phyloP scores from a whole-genome alignment of 352 stramenopile genomes.

The Pythium vanterpoolii region DNA sequence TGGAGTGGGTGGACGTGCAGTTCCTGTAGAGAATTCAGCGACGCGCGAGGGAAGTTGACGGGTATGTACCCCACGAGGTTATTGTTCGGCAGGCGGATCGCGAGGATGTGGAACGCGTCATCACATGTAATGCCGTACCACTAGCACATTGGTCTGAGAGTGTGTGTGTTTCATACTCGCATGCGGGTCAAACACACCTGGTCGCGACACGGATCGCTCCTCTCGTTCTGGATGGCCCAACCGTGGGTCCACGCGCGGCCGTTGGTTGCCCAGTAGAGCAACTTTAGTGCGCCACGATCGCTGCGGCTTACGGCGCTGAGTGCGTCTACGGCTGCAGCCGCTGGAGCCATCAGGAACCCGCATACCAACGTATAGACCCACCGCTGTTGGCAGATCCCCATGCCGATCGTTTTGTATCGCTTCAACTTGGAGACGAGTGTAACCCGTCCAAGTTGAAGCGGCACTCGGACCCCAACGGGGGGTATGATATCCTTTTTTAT shows the following conservation, averaged over 20 bases:
- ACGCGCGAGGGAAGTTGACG: slow-evolving; percentile 41
- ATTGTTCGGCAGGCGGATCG: slow-evolving; percentile 57
- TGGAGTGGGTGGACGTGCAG: slow-evolving; percentile 29
- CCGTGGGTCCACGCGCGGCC: slow-evolving; percentile 42
- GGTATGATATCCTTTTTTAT: too few relatives aligned
- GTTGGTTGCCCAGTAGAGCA: slow-evolving; percentile 62
- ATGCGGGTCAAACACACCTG: slow-evolving; percentile 26
- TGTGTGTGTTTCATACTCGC: too few relatives aligned
- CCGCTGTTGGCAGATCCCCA: neutral
- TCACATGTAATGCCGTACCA: slow-evolving; percentile 71
- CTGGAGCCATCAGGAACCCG: neutral
- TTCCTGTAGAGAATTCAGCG: slow-evolving; percentile 50
- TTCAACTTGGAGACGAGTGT: neutral
- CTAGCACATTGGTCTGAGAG: slow-evolving; percentile 8
- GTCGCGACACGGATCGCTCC: slow-evolving; percentile 59
- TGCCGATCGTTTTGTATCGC: neutral
- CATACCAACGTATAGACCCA: neutral
- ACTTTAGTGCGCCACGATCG: slow-evolving; percentile 59
- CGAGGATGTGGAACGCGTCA: slow-evolving; percentile 40
- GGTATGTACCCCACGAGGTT: slow-evolving; percentile 62
- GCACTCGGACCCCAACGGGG: too few relatives aligned
- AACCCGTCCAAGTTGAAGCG: neutral
- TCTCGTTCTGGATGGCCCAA: slow-evolving; percentile 67
- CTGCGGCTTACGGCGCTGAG: slow-evolving; percentile 24
- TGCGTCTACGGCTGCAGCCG: neutral